Evolutionary conservation across 169 alveolate species (phyloP), one percentile per base, ranked within the genome.

Genomic region (Cyclospora cayetanensis): DNA sequence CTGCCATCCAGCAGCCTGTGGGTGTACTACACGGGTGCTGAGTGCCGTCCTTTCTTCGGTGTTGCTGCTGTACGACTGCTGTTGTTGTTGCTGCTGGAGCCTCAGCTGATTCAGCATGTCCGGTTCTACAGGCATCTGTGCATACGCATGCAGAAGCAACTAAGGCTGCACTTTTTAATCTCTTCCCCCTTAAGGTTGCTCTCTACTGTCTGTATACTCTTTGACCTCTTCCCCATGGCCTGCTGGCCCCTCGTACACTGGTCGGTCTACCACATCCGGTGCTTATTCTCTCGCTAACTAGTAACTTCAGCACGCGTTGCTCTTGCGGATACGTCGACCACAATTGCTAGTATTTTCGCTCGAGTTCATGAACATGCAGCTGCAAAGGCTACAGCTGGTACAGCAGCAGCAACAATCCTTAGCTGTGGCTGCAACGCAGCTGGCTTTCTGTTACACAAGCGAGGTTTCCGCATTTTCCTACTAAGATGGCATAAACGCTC

Each of bases 151-250:
- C 72, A 60, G 72, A 0, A 60, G 72, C 72, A 60, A 31, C 31
- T 60, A 15, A n/a, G 31, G 11, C 11, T 60, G 15, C 35, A 0
- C 11, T 12, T 9, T 15, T 1, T n/a, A 7, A 7, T 60, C 11
- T n/a, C 35, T 12, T 60, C 72, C 72, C 72, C 72, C 34, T n/a
- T 60, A n/a, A 12, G 72, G 72, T 31, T 20, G 72, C 42, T 60
- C n/a, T 12, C 31, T 60, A 9, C 31, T n/a, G 72, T n/a, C 15
- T n/a, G 15, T 12, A n/a, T 60, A 15, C 35, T n/a, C 15, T 60
- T 60, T 60, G 72, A 60, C 27, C n/a, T 60, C 35, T n/a, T 60
- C 72, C 72, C 72, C 72, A 60, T 60, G 72, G 72, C 72, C 72
- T 60, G n/a, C 31, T 60, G 72, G 72, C 72, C 72, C 35, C 72